Conservation (phyloP, 2,329 filamentous ascomycete genomes). For the Sporothrix euskadiensis region DNA sequence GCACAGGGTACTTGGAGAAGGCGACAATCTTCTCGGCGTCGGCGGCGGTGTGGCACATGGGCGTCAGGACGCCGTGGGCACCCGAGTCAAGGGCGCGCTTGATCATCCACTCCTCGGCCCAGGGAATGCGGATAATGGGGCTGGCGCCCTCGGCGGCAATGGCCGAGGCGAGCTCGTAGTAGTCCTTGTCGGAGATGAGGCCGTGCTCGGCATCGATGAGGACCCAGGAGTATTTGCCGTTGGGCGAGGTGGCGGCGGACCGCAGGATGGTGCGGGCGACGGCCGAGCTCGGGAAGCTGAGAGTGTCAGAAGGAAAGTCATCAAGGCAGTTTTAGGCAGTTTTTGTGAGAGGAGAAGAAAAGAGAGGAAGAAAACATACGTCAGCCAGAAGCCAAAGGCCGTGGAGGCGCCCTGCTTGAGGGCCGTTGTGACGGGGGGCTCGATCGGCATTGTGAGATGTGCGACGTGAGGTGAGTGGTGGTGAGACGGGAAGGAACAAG, state of each 20-base stretch:
- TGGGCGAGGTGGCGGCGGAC: slow-evolving; percentile 25
- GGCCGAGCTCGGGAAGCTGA: slow-evolving; percentile 29
- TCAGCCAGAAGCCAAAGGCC: slow-evolving; percentile 33
- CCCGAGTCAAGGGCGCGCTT: slow-evolving; percentile 61
- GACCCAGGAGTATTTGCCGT: slow-evolving; percentile 38
- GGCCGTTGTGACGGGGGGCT: slow-evolving; percentile 15
- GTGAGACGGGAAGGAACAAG: not conserved
- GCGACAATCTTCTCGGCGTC: slow-evolving; percentile 34
- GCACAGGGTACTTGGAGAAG: slow-evolving; percentile 34
- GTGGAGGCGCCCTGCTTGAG: slow-evolving; percentile 22
- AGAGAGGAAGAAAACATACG: slow-evolving; percentile 25
- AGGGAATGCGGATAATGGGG: slow-evolving; percentile 50
- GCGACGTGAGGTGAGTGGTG: not conserved
- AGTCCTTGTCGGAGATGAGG: slow-evolving; percentile 42
- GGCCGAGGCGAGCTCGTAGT: slow-evolving; percentile 41
- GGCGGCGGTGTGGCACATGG: slow-evolving; percentile 38
- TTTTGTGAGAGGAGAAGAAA: not conserved
- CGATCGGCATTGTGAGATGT: slow-evolving; percentile 26
- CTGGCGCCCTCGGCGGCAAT: slow-evolving; percentile 46
- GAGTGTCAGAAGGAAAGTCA: not conserved
- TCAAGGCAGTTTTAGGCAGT: not conserved
- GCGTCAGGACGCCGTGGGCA: slow-evolving; percentile 60
- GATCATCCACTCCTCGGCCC: slow-evolving; percentile 63
- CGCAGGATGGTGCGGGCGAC: slow-evolving; percentile 33
- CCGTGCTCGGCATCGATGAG: slow-evolving; percentile 45